Base-by-base conservation (phyloP, 371 early-diverging fungal genomes). In the Mucor lusitanicus region DNA sequence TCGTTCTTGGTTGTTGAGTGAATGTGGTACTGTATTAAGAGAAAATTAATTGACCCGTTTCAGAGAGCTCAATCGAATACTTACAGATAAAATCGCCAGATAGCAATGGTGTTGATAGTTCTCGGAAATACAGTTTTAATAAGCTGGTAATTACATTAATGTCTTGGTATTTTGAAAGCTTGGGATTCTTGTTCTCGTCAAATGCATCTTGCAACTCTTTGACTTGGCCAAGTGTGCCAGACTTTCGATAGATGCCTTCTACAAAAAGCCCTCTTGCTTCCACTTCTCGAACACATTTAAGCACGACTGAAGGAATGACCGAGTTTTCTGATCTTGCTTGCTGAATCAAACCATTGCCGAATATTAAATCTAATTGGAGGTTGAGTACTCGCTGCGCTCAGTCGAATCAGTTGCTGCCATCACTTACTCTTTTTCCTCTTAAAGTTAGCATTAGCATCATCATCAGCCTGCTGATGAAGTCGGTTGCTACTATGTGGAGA, bases 111-210 rank as follows among this genome's bases (percentile, higher is more conserved):
- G 93, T 90, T 0, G 97, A 94, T 69, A 97, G 66, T 17, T 93
- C 94, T 35, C 98, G 85, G 55, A 98, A 86, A 68, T 96, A 98
- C 74, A 95, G 94, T 75, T 97, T 97, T 64, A 98, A 78, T 39
- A 98, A 85, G 50, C 95, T 94, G 0, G 97, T 95, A 15, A 96
- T 85, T 9, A 88, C 85, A 63, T 86, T 82, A 33, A 90, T 87
- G 71, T 87, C 88, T 64, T 83, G 80, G 67, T 85, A 88, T 59
- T 80, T 68, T 68, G 74, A 33, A 89, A 63, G 63, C 82, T 67
- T 30, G 55, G 75, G 25, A 67, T 67, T 9, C 25, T 83, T 78
- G 4, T 82, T 82, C 15, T 76, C 58, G 50, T 88, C 82, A 54
- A 87, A 79, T 15, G 77, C 72, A 1, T 73, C 69, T 48, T 85